Conservation (phyloP, 208 protist genomes). For the Cochliopodium minus region DNA sequence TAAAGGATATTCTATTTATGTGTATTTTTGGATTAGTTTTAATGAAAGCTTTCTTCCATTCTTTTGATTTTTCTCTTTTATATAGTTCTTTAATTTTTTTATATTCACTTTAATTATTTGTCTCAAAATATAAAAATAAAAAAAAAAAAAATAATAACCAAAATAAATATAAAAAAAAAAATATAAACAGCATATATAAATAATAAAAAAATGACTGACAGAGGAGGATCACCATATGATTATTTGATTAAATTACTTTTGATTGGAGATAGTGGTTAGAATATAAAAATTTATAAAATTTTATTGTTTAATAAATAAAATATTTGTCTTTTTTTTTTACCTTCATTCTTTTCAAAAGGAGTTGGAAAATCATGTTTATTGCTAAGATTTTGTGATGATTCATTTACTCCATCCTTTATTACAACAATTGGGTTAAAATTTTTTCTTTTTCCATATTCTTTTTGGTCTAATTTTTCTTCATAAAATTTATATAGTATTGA, state of each 20-base stretch:
- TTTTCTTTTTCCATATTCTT: slow-evolving; percentile 11
- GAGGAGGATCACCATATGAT: slow-evolving; percentile 32
- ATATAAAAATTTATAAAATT: not conserved
- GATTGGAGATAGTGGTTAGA: slow-evolving; percentile 40
- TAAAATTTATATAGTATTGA: slow-evolving; percentile 39
- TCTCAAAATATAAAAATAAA: too few species aligned
- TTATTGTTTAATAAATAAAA: not conserved
- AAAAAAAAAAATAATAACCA: too few species aligned
- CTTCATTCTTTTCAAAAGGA: slow-evolving; percentile 23
- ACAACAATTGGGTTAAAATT: slow-evolving; percentile 56
- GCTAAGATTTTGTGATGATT: slow-evolving; percentile 64
- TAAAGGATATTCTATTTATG: too few species aligned
- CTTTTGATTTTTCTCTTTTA: too few species aligned
- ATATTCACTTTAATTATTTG: too few species aligned
- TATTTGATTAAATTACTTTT: slow-evolving; percentile 49
- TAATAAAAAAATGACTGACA: too few species aligned
- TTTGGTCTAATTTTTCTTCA: not conserved
- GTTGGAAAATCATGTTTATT: slow-evolving; percentile 66
- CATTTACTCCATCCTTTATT: slow-evolving; percentile 67
- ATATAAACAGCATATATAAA: too few species aligned
- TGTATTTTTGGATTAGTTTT: too few species aligned
- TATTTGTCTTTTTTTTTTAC: slow-evolving; percentile 3
- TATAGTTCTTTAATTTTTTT: too few species aligned
- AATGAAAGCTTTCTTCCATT: too few species aligned
- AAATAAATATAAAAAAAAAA: too few species aligned